A percentile compares a stretch with the other conserved stretches of the same genome.
Conservation (phyloP, 768 basidiomycete species). For the Tulasnella calospora region DNA sequence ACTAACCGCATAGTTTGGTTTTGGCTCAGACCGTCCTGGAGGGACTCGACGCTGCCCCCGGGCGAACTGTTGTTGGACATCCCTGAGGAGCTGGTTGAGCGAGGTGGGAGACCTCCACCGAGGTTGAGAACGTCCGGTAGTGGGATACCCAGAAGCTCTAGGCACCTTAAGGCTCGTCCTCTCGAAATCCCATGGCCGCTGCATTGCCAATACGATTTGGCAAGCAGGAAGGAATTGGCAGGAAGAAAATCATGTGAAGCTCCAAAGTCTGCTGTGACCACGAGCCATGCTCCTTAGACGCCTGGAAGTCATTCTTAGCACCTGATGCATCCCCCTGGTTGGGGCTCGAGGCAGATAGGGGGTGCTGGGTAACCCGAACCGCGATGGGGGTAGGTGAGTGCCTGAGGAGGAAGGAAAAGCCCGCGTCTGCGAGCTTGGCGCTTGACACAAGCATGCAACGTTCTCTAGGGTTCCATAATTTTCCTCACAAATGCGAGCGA, state of each 20-base stretch:
- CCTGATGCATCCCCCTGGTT: constrained; percentile 28
- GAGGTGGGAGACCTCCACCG: not conserved
- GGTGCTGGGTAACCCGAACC: constrained; percentile 60
- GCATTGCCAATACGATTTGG: constrained; percentile 96
- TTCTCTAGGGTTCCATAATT: constrained; percentile 72
- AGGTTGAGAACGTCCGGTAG: not conserved
- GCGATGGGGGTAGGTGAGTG: constrained; percentile 45
- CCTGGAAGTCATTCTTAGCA: constrained; percentile 22
- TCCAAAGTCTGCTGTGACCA: constrained; percentile 41
- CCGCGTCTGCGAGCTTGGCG: constrained; percentile 63
- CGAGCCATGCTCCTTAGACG: constrained; percentile 23
- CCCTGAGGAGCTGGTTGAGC: not conserved
- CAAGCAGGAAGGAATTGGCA: constrained; percentile 51
- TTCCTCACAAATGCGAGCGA: constrained; percentile 67
- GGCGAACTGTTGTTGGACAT: not conserved
- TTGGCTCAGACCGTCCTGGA: constrained; percentile 48
- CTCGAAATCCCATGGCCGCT: constrained; percentile 86
- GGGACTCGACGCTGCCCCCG: too few relatives aligned
- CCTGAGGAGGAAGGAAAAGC: constrained; percentile 63
- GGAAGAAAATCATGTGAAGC: constrained; percentile 78
- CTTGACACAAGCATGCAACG: constrained; percentile 75
- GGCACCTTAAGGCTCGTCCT: constrained; percentile 75
- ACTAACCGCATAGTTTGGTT: constrained; percentile 78
- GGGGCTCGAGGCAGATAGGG: constrained; percentile 57
- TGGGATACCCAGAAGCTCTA: constrained; percentile 55